These are phyloP conservation scores for Talaromyces stipitatus DNA, from an alignment of 495 filamentous ascomycete species.

Conservation along the genomic window DNA sequence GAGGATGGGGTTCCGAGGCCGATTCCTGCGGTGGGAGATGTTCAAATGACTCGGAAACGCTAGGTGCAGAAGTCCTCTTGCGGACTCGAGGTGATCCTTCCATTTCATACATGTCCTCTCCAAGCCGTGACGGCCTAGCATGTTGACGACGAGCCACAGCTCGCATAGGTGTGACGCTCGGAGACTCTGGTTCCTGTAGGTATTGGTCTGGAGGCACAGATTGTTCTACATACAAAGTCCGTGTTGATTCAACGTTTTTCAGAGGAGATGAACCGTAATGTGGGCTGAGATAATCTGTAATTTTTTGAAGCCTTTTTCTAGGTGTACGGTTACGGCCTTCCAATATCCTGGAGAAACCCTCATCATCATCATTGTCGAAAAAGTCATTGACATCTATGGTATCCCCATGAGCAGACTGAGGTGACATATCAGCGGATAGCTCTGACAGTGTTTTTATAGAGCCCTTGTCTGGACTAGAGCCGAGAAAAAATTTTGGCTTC, in stretches of 20 bases:
- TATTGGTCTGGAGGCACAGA: not conserved
- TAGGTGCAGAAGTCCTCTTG: not conserved
- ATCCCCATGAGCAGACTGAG: not conserved
- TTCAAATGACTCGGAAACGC: not conserved
- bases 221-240: not conserved
- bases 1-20: not conserved
- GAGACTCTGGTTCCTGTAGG: not conserved
- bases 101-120: slow-evolving; percentile 31
- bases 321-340: not conserved
- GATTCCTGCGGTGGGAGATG: not conserved
- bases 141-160: slow-evolving; percentile 1
- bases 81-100: slow-evolving; percentile 20
- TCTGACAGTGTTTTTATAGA: slow-evolving; percentile 4
- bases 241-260: not conserved
- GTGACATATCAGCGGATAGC: not conserved
- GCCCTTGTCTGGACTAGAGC: slow-evolving; percentile 1
- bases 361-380: not conserved
- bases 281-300: not conserved
- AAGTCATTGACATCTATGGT: not conserved
- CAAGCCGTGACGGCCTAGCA: slow-evolving; percentile 9
- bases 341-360: not conserved
- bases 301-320: not conserved
- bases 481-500: not conserved
- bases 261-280: not conserved
- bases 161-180: not conserved